Base-by-base conservation (phyloP, 768 basidiomycete genomes). In the Leccinum imitatum region DNA sequence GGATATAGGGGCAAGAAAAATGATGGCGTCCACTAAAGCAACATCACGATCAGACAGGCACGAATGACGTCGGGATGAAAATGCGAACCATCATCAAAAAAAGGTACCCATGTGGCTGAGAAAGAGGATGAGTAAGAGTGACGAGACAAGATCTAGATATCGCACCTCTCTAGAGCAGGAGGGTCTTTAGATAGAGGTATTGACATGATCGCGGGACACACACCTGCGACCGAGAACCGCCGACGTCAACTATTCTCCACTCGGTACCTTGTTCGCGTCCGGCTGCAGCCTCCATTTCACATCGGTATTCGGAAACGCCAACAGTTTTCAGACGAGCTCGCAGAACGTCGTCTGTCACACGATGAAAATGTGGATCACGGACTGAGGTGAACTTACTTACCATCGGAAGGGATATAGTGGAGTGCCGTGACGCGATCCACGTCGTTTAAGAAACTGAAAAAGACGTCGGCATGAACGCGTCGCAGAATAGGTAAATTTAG, bases 231-330 rank as follows among this genome's bases (percentile, higher is more conserved):
- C 81, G 73, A 59, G 80, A 81, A 58, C 82, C 82, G 17, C 82
- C 82, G 44, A 83, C 82, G 59, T 83, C 82, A 50, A 82, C 77
- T 67, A 83, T 82, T 58, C 82, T 75, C 82, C 82, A 83, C 59
- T 84, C 80, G 2, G 81, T 78, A 13, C 82, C 81, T 53, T 77
- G 76, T 61, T 83, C 82, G 33, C 78, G 74, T 21, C 82, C 76
- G 27, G 76, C 77, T 6, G 76, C 79, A 9, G 86, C 81, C 66
- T 82, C 90, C 87, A 92, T 90, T 75, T 90, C 85, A 63, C 91
- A 92, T 71, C 82, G 86, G 74, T 92, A 90, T 71, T 92, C 90
- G 3, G 87, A 86, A 8, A 91, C 89, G 9, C 90, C 90, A 37
- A 93, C 87, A 0, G 82, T 84, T 69, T 84, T 84, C 35, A 84